These are phyloP conservation scores for Orbilia brochopaga DNA, from an alignment of 2,329 filamentous ascomycete species.

Conservation along the genomic window DNA sequence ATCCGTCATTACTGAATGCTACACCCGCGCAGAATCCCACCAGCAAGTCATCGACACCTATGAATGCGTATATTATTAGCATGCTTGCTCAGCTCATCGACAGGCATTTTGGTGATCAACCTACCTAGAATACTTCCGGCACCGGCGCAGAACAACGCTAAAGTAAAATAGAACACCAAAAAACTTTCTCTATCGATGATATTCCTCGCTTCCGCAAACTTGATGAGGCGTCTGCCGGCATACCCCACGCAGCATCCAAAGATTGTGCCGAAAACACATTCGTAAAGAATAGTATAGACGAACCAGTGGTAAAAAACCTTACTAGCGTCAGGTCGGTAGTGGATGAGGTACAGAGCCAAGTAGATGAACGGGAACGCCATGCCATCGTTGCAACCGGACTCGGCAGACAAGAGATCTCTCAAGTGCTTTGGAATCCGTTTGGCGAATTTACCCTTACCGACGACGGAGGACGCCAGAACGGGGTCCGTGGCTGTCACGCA, in stretches of 20 bases:
- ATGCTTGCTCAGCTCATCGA: neutral
- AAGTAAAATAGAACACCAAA: constrained; percentile 96
- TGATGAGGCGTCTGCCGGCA: constrained; percentile 86
- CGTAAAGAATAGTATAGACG: constrained; percentile 87
- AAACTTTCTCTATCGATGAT: constrained; percentile 96
- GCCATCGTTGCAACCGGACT: constrained; percentile 98
- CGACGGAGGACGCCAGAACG: constrained; percentile 93
- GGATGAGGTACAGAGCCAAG: constrained; percentile 84
- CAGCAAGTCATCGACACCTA: constrained; percentile 82
- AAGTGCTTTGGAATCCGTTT: constrained; percentile 97
- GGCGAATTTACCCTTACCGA: constrained; percentile 98
- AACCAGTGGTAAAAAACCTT: constrained; percentile 85
- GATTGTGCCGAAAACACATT: constrained; percentile 89
- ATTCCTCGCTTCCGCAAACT: constrained; percentile 79
- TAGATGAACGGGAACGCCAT: constrained; percentile 99
- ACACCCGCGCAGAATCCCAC: constrained; percentile 90
- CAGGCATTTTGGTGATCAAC: neutral
- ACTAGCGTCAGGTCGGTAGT: constrained; percentile 72
- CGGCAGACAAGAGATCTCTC: constrained; percentile 89
- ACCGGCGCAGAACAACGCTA: constrained; percentile 93
- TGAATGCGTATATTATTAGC: constrained; percentile 16
- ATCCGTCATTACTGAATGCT: constrained; percentile 99
- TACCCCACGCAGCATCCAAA: constrained; percentile 90
- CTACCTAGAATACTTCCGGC: constrained; percentile 80
- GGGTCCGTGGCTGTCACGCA: constrained; percentile 98